Conservation (phyloP, 352 stramenopile genomes). For the Globisporangium spiculum region DNA sequence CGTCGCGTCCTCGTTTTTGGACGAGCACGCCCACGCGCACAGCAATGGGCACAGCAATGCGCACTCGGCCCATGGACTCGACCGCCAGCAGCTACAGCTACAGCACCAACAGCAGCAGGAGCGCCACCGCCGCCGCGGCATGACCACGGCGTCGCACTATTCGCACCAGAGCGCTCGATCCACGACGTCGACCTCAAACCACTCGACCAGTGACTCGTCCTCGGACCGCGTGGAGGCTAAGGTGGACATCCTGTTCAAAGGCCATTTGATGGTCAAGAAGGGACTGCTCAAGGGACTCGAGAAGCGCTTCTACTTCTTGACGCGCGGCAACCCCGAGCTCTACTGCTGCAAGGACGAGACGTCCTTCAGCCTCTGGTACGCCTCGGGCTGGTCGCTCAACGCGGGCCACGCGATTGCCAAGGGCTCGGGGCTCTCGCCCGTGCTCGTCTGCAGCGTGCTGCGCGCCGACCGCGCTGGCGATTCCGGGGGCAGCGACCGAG, state of each 20-base stretch:
- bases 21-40: neutral
- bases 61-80: neutral
- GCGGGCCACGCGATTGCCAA: conserved; percentile 22
- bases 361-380: conserved; percentile 58
- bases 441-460: conserved; percentile 49
- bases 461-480: conserved; percentile 35
- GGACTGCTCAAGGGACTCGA: conserved; percentile 56
- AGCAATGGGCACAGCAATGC: neutral
- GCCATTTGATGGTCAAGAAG: conserved; percentile 42
- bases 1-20: neutral
- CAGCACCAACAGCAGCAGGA: neutral
- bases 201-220: conserved; percentile 10
- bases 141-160: conserved; percentile 11
- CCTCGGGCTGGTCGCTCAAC: conserved; percentile 40
- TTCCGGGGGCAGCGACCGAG: conserved; percentile 29
- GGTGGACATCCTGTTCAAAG: conserved; percentile 40
- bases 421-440: conserved; percentile 29
- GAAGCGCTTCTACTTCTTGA: conserved; percentile 70
- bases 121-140: conserved; percentile 4
- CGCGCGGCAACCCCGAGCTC: conserved; percentile 31
- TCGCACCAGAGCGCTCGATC: neutral
- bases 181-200: neutral
- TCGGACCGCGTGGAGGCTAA: neutral
- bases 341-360: conserved; percentile 67
- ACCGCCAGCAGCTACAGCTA: conserved; percentile 1